These are phyloP conservation scores for Skeletonema grethae DNA, from an alignment of 108 stramenopile genomes.

Conservation along the genomic window DNA sequence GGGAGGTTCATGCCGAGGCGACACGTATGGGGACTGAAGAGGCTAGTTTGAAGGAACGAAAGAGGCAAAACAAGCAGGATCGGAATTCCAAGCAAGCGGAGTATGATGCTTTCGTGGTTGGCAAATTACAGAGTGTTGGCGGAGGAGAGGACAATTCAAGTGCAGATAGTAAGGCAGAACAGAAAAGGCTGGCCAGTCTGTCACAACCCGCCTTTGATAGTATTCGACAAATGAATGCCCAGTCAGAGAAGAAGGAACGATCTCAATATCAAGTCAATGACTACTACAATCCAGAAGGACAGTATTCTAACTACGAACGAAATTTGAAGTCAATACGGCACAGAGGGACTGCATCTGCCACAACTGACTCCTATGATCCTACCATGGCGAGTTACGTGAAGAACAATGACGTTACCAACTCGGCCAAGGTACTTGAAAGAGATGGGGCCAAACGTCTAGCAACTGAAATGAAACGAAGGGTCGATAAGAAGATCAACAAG, in stretches of 20 bases:
- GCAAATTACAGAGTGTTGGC: conserved; percentile 24
- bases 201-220: conserved; percentile 42
- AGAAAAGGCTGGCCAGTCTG: conserved; percentile 44
- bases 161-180: conserved; percentile 28
- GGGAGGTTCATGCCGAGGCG: conserved; percentile 78
- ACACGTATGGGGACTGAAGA: conserved; percentile 74
- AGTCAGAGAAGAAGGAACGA: conserved; percentile 43
- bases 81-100: conserved; percentile 56
- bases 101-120: conserved; percentile 47
- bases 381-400: conserved; percentile 22
- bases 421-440: conserved; percentile 46
- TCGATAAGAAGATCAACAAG: conserved; percentile 66
- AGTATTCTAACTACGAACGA: conserved; percentile 79
- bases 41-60: conserved; percentile 60
- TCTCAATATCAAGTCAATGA: conserved; percentile 55
- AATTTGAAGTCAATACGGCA: conserved; percentile 62
- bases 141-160: conserved; percentile 6
- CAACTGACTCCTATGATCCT: conserved; percentile 67
- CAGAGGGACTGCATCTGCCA: conserved; percentile 27
- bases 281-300: conserved; percentile 84
- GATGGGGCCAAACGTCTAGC: conserved; percentile 80
- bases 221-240: conserved; percentile 42
- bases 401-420: not conserved
- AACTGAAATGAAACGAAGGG: conserved; percentile 79
- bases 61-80: conserved; percentile 58